Evolutionary conservation across 345 rosid genomes (phyloP).

Genomic region (Mercurialis annua): DNA sequence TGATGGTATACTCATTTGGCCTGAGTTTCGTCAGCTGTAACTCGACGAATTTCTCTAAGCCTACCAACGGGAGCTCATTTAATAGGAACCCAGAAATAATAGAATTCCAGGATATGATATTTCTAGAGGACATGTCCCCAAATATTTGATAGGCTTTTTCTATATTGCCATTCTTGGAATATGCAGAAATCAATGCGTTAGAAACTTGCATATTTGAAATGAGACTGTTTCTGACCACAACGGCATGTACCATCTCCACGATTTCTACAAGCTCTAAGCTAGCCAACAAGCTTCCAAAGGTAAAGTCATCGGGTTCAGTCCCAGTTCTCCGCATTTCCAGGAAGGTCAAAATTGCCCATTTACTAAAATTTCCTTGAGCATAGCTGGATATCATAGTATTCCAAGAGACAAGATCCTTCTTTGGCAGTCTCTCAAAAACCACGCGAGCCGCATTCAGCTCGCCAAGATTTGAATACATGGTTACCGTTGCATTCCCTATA

Average conservation of each 20-base stretch:
- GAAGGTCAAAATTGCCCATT: slow-evolving; percentile 42
- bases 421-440: slow-evolving; percentile 46
- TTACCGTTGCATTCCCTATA: slow-evolving; percentile 55
- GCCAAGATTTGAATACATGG: slow-evolving; percentile 53
- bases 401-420: slow-evolving; percentile 75
- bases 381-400: slow-evolving; percentile 65
- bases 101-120: slow-evolving; percentile 70
- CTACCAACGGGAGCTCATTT: slow-evolving; percentile 45
- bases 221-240: slow-evolving; percentile 44
- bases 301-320: slow-evolving; percentile 60
- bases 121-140: slow-evolving; percentile 30
- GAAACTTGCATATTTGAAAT: slow-evolving; percentile 52
- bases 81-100: slow-evolving; percentile 53
- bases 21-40: slow-evolving; percentile 41
- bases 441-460: slow-evolving; percentile 33
- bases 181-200: slow-evolving; percentile 63
- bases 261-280: slow-evolving; percentile 39
- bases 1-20: slow-evolving; percentile 60
- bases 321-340: slow-evolving; percentile 48
- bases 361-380: slow-evolving; percentile 39
- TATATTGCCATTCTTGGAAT: slow-evolving; percentile 53
- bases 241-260: slow-evolving; percentile 49
- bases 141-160: slow-evolving; percentile 47
- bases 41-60: slow-evolving; percentile 40
- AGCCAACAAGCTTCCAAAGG: slow-evolving; percentile 65